Conservation (phyloP, 305 asterid genomes). For the Caryopteris hybrid region DNA sequence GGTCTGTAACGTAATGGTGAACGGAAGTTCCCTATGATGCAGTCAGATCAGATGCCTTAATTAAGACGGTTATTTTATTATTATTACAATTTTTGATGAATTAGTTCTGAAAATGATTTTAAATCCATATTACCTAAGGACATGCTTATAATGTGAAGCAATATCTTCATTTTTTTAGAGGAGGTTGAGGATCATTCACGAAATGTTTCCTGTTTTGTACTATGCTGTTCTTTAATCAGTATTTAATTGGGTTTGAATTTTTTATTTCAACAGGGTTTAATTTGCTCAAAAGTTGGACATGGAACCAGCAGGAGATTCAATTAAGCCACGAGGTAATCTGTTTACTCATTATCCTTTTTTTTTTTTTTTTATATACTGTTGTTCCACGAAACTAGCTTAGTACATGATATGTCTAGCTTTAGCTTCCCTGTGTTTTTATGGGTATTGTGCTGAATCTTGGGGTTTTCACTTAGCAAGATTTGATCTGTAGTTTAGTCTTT, state of each 20-base stretch:
- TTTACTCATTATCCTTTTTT: background rate
- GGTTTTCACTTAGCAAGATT: background rate
- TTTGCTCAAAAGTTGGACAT: conserved; percentile 30
- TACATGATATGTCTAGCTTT: background rate
- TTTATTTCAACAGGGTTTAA: conserved; percentile 21
- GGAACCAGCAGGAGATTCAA: conserved; percentile 47
- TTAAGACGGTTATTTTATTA: too few relatives aligned
- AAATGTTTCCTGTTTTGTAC: conserved; percentile 7
- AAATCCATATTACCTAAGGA: conserved; percentile 1
- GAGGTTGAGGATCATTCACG: conserved; percentile 24
- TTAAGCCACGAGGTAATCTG: conserved; percentile 49
- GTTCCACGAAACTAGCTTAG: background rate
- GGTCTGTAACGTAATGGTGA: background rate
- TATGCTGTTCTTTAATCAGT: conserved; percentile 12
- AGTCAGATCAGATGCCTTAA: too few relatives aligned
- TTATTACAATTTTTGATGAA: too few relatives aligned
- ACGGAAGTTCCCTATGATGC: background rate
- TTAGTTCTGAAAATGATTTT: background rate
- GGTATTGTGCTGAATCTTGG: background rate
- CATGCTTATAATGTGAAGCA: conserved; percentile 19
- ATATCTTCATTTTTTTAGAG: conserved; percentile 4
- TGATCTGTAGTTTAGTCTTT: background rate
- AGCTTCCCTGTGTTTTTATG: background rate
- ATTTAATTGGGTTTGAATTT: conserved; percentile 8
- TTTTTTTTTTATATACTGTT: background rate